A percentile compares a stretch with the other conserved stretches of the same genome.
Conservation (phyloP, 1,284 basidiomycete genomes). For the Cutaneotrichosporon cutaneum region DNA sequence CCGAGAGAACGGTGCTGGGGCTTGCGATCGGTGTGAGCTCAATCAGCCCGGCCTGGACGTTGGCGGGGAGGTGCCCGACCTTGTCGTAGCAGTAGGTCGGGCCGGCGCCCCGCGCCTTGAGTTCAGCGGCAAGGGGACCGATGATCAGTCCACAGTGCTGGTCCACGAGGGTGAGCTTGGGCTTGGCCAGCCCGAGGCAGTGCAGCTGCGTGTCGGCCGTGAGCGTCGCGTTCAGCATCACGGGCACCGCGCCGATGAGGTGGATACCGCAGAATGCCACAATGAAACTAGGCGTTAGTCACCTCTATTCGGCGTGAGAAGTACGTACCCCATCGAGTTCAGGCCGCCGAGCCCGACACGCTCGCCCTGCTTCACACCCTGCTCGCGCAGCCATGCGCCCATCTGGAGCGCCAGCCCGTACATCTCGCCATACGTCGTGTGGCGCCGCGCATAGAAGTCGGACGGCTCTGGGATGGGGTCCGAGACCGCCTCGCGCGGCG, state of each 20-base stretch:
- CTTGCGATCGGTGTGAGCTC: neutral
- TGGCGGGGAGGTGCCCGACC: slow-evolving; percentile 4
- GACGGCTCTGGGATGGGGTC: slow-evolving; percentile 28
- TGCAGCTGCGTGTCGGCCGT: slow-evolving; percentile 34
- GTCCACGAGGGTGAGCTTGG: slow-evolving; percentile 38
- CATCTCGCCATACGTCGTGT: slow-evolving; percentile 22
- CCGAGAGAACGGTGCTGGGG: neutral
- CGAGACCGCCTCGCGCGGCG: slow-evolving; percentile 29
- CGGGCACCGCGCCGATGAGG: slow-evolving; percentile 42
- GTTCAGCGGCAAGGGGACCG: slow-evolving; percentile 12
- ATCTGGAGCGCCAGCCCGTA: slow-evolving; percentile 25
- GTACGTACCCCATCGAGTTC: slow-evolving; percentile 31
- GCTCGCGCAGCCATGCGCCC: slow-evolving; percentile 36
- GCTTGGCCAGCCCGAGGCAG: slow-evolving; percentile 32
- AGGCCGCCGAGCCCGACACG: slow-evolving; percentile 40
- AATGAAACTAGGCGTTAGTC: slow-evolving; percentile 35
- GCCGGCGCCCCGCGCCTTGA: slow-evolving; percentile 10
- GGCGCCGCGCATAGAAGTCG: slow-evolving; percentile 13
- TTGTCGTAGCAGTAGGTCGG: slow-evolving; percentile 11
- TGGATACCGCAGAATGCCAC: slow-evolving; percentile 40
- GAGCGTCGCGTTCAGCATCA: slow-evolving; percentile 45
- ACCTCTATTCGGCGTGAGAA: neutral
- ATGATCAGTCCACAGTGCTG: slow-evolving; percentile 32
- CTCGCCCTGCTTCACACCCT: slow-evolving; percentile 35
- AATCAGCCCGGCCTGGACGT: neutral